These are phyloP conservation scores for Parachlorella kessleri DNA, from an alignment of 139 green algal genomes.

Conservation along the genomic window DNA sequence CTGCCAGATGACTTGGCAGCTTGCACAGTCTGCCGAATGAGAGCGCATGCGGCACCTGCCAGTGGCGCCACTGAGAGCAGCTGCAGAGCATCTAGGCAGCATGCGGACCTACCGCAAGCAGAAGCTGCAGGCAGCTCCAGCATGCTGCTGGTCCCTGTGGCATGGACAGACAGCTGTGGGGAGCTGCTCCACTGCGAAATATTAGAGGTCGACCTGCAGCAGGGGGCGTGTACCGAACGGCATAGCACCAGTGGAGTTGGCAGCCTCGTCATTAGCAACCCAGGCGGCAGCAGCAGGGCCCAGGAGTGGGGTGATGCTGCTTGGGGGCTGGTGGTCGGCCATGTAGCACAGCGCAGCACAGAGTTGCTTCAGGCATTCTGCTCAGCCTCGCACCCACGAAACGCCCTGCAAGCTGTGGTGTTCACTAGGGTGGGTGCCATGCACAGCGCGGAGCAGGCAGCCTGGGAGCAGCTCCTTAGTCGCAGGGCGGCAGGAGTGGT, in stretches of 20 bases:
- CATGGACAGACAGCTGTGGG: slow-evolving; percentile 17
- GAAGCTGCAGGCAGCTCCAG: background rate
- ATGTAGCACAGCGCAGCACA: background rate
- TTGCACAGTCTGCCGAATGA: background rate
- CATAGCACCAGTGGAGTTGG: background rate
- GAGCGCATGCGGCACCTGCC: background rate
- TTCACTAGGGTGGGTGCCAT: background rate
- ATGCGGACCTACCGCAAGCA: background rate
- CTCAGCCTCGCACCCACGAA: background rate
- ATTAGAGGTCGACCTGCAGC: too few species aligned
- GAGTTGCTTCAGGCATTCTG: slow-evolving; percentile 10
- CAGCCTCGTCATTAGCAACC: slow-evolving; percentile 1
- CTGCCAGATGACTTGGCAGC: too few species aligned
- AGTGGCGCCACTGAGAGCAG: too few species aligned
- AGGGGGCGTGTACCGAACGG: background rate
- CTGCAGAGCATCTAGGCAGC: background rate
- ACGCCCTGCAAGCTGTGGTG: background rate
- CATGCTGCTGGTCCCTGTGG: slow-evolving; percentile 3
- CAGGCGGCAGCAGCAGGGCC: background rate
- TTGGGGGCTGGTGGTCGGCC: background rate
- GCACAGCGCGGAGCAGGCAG: slow-evolving; percentile 1
- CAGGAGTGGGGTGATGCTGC: background rate
- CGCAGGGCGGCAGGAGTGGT: background rate
- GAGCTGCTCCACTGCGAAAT: slow-evolving; percentile 25
- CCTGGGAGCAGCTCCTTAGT: slow-evolving; percentile 2